Conservation (phyloP, 2,329 filamentous ascomycete species). For the Verticillium tricorpus region DNA sequence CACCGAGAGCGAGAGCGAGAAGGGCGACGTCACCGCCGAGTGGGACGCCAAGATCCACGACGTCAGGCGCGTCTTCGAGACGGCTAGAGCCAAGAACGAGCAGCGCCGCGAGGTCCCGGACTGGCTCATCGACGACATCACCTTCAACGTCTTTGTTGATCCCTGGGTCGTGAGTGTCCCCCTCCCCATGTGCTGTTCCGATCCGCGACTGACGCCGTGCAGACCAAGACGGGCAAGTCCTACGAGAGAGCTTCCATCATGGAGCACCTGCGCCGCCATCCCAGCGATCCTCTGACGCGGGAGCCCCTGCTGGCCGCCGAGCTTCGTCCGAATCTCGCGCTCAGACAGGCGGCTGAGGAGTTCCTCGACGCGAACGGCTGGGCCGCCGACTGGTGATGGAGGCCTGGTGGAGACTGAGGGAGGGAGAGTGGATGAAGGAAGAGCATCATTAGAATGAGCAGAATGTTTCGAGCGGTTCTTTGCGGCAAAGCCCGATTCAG, state of each 20-base stretch:
- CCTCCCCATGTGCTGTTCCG: not conserved
- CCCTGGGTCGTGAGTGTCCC: slow-evolving; percentile 49
- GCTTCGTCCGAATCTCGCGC: slow-evolving; percentile 72
- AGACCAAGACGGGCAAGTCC: slow-evolving; percentile 81
- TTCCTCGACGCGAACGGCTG: slow-evolving; percentile 86
- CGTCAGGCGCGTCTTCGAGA: slow-evolving; percentile 47
- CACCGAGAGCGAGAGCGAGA: slow-evolving; percentile 42
- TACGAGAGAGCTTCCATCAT: slow-evolving; percentile 85
- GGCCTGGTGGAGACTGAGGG: too few species aligned
- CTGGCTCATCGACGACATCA: slow-evolving; percentile 73
- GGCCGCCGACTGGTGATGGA: slow-evolving; percentile 77
- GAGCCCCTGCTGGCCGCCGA: slow-evolving; percentile 66
- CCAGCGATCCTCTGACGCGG: slow-evolving; percentile 79
- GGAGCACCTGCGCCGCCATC: slow-evolving; percentile 73
- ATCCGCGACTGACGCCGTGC: slow-evolving; percentile 8
- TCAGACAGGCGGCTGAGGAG: slow-evolving; percentile 79
- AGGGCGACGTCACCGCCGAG: slow-evolving; percentile 41
- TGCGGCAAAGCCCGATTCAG: too few species aligned
- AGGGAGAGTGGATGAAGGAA: too few species aligned
- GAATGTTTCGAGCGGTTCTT: too few species aligned
- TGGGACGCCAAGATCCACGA: slow-evolving; percentile 39
- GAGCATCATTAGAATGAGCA: too few species aligned
- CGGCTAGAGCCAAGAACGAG: slow-evolving; percentile 37
- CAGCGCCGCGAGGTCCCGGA: slow-evolving; percentile 62
- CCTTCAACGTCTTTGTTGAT: slow-evolving; percentile 69